phyloP scores from a whole-genome alignment of 768 basidiomycete genomes.

The Suillus discolor region DNA sequence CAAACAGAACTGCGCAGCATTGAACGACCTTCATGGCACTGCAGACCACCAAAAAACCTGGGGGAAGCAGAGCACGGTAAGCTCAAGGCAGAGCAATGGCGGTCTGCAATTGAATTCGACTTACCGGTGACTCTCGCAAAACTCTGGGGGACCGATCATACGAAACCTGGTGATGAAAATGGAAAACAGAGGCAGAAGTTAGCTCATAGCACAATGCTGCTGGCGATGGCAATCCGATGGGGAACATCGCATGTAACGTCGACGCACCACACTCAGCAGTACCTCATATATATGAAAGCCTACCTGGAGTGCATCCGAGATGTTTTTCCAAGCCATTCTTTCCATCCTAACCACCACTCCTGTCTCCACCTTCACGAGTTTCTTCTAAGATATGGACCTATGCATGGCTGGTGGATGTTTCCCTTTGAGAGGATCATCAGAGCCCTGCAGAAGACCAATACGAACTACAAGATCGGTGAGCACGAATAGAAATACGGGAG shows the following conservation, averaged over 20 bases:
- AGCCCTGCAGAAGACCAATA: constrained; percentile 23
- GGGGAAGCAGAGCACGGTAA: constrained; percentile 32
- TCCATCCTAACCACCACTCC: constrained; percentile 35
- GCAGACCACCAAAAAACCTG: constrained; percentile 24
- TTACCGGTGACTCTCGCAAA: constrained; percentile 30
- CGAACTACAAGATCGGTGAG: constrained; percentile 27
- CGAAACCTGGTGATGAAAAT: neutral
- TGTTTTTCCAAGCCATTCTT: constrained; percentile 20
- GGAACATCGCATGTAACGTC: constrained; percentile 25
- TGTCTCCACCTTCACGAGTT: constrained; percentile 32
- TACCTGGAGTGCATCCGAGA: constrained; percentile 27
- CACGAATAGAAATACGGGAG: neutral
- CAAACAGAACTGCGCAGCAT: neutral
- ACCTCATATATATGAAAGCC: constrained; percentile 23
- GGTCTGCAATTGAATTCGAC: constrained; percentile 26
- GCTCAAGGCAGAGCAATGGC: constrained; percentile 38
- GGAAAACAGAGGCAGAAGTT: constrained; percentile 15
- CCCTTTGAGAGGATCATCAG: constrained; percentile 33
- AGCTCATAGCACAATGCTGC: constrained; percentile 30
- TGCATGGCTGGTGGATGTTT: constrained; percentile 35
- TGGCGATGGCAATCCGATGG: constrained; percentile 31
- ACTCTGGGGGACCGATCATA: constrained; percentile 25
- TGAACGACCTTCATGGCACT: constrained; percentile 24
- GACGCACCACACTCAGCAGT: constrained; percentile 13
- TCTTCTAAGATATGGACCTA: constrained; percentile 9